Evolutionary conservation across 1,139 yeast genomes (phyloP), one percentile per base, ranked within the genome.

Genomic region (Oligophagozyma castellii): DNA sequence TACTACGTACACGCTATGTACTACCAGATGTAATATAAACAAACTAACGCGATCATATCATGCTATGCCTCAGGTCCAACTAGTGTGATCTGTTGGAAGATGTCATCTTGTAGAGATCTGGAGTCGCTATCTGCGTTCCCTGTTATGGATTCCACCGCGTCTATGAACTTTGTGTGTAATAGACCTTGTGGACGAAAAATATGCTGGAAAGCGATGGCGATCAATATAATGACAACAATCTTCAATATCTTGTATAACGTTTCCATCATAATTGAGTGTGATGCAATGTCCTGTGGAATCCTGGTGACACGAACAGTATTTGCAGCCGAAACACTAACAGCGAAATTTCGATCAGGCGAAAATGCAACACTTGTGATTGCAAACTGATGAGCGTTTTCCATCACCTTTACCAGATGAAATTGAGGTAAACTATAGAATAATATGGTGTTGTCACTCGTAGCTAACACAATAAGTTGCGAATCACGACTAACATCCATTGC

Each of bases 281-380:
- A 63, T 8, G 51, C 58, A 38, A 61, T 62, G 16, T 61, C 63
- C 5, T 55, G 56, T 3, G 92, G 86, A 12, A 81, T 53, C 35
- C 61, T 63, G 36, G 73, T 58, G 8, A 83, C 70, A 37, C 66
- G 71, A 19, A 86, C 67, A 0, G 83, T 67, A 37, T 80, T 78
- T 2, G 93, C 83, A 2, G 93, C 93, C 27, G 93, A 77, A 0
- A 76, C 78, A 11, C 89, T 70, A 1, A 84, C 93, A 29, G 84
- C 58, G 33, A 67, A 61, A 20, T 67, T 59, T n/a, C 89, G 86
- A 41, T 72, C 66, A 5, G 80, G 74, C 11, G 81, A 74, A 35
- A 84, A 71, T 1, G 71, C 61, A 5, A 81, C 70, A 30, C 71
- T 65, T 0, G 95, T 86, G 29, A 86, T 73, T 7, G 95, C 93